These are phyloP conservation scores for Epithemia pelagica DNA, from an alignment of 108 stramenopile species.

Conservation along the genomic window DNA sequence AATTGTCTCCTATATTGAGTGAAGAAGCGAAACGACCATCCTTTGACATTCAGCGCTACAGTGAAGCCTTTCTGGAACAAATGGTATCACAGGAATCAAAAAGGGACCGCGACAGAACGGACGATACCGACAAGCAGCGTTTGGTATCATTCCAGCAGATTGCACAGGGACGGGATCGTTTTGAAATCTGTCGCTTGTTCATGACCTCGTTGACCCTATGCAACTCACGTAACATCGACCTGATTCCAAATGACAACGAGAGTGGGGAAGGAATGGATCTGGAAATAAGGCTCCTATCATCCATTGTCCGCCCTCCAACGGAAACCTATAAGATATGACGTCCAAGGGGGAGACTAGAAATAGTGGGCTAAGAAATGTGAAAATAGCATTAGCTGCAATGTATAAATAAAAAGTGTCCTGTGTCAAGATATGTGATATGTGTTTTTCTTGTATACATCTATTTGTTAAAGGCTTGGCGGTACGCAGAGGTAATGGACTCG, in stretches of 20 bases:
- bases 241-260: slow-evolving; percentile 34
- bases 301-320: no score
- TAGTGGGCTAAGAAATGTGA: no score
- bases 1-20: slow-evolving; percentile 80
- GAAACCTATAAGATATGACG: no score
- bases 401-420: not conserved
- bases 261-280: slow-evolving; percentile 41
- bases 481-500: slow-evolving; percentile 84
- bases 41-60: slow-evolving; percentile 90
- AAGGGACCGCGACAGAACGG: slow-evolving; percentile 13
- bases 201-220: slow-evolving; percentile 91
- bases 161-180: slow-evolving; percentile 46
- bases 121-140: not conserved
- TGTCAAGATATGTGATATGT: not conserved
- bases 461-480: slow-evolving; percentile 16
- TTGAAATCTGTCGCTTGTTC: slow-evolving; percentile 94
- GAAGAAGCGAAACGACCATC: slow-evolving; percentile 76
- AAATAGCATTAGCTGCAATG: not conserved
- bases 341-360: no score
- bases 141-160: slow-evolving; percentile 15
- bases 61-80: slow-evolving; percentile 49
- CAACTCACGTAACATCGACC: slow-evolving; percentile 85
- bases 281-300: slow-evolving; percentile 55
- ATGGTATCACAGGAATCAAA: slow-evolving; percentile 19
- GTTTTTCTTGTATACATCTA: not conserved